Evolutionary conservation across 2,329 filamentous ascomycete genomes (phyloP).

Genomic region (Purpureocillium takamizusanense): DNA sequence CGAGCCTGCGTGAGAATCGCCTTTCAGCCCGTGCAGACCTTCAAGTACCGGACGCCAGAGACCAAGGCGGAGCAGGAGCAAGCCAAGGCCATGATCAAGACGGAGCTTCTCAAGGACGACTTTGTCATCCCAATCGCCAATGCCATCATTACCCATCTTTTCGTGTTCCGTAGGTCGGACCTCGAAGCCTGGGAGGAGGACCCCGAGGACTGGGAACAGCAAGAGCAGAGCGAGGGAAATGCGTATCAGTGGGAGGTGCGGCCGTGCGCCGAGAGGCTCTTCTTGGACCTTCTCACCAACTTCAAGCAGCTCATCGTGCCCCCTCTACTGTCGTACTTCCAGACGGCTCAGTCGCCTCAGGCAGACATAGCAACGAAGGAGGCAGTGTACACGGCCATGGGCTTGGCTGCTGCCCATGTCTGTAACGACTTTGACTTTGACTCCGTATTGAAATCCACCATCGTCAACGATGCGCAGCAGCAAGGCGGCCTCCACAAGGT

Average conservation of each 20-base stretch:
- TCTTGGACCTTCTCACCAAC: constrained; percentile 82
- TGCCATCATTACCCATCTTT: constrained; percentile 75
- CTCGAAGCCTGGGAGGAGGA: constrained; percentile 90
- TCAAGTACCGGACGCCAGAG: constrained; percentile 70
- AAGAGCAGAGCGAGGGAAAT: constrained; percentile 75
- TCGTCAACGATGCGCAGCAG: constrained; percentile 70
- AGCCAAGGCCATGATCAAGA: constrained; percentile 61
- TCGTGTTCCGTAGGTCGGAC: constrained; percentile 78
- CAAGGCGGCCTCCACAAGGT: constrained; percentile 60
- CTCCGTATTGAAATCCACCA: constrained; percentile 61
- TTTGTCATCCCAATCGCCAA: constrained; percentile 78
- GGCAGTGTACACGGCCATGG: constrained; percentile 88
- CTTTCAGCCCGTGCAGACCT: constrained; percentile 70
- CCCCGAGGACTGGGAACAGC: constrained; percentile 89
- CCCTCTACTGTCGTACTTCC: constrained; percentile 75
- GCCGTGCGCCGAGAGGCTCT: constrained; percentile 87
- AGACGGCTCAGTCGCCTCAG: constrained; percentile 58
- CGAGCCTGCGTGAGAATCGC: constrained; percentile 79
- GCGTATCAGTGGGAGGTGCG: constrained; percentile 90
- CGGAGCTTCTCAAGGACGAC: constrained; percentile 63
- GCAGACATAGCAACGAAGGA: constrained; percentile 77
- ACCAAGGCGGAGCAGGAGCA: constrained; percentile 67
- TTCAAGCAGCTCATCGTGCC: constrained; percentile 75
- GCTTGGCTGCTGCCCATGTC: constrained; percentile 71
- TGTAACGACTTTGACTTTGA: constrained; percentile 74